Percentiles rank a stretch among this genome's conserved stretches.
These are phyloP conservation scores for Nemania bipapillata DNA, from an alignment of 2,329 filamentous ascomycete species.

Conservation along the genomic window DNA sequence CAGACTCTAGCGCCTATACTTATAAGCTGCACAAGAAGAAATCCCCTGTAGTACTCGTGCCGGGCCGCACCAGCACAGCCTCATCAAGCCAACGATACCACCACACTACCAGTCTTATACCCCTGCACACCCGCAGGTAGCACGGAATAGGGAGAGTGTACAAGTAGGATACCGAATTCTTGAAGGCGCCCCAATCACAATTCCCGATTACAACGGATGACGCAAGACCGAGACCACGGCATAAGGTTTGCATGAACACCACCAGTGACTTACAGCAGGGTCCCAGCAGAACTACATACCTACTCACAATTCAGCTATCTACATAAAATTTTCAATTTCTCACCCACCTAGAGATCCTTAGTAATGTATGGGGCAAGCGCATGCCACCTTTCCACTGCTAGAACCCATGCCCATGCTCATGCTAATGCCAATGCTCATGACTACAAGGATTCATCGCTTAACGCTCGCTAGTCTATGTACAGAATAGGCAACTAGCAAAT, in stretches of 20 bases:
- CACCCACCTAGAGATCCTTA: neutral
- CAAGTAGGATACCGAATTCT: neutral
- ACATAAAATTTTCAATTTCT: neutral
- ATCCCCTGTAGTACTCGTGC: conserved; percentile 1
- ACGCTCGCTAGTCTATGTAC: neutral
- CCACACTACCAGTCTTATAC: neutral
- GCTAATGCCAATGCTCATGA: no score
- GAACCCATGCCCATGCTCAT: no score
- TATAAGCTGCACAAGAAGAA: neutral
- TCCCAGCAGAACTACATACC: neutral
- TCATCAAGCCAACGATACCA: neutral
- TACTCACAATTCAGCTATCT: neutral
- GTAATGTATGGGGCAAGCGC: neutral
- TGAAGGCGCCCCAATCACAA: neutral
- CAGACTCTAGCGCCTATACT: neutral
- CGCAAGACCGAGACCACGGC: conserved; percentile 5
- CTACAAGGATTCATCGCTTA: neutral
- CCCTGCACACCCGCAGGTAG: neutral
- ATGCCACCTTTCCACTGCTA: neutral
- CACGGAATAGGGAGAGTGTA: neutral
- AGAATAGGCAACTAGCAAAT: conserved; percentile 12
- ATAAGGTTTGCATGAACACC: conserved; percentile 11
- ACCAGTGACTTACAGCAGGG: neutral
- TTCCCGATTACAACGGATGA: conserved; percentile 5
- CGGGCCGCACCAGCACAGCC: neutral